phyloP scores from a whole-genome alignment of 2,329 filamentous ascomycete species.

The Sporothrix mexicana region DNA sequence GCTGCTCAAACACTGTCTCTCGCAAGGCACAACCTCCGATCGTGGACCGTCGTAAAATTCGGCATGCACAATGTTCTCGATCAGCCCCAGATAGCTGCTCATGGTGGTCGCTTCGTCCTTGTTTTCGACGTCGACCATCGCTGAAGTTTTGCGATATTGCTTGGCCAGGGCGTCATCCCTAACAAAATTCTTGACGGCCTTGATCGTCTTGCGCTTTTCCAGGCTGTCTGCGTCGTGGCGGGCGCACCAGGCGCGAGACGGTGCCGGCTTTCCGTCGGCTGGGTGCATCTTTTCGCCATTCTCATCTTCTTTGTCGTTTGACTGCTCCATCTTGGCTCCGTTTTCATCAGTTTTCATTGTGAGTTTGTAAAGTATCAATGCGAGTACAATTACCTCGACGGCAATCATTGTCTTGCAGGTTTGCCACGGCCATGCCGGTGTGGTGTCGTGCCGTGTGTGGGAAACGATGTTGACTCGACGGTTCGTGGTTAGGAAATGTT shows the following conservation, averaged over 20 bases:
- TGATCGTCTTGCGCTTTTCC: background rate
- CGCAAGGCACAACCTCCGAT: no score
- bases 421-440: background rate
- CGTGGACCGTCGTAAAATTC: background rate
- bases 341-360: background rate
- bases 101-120: background rate
- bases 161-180: no score
- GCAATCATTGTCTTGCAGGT: background rate
- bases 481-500: no score
- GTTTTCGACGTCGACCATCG: background rate
- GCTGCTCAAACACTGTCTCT: no score
- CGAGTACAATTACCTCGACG: background rate
- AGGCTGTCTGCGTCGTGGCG: no score
- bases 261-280: no score
- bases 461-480: no score
- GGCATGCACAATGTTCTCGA: constrained; percentile 4
- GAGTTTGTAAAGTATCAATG: background rate
- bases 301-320: background rate
- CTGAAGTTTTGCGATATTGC: background rate
- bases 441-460: background rate
- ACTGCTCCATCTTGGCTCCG: background rate
- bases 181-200: background rate
- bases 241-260: no score
- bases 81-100: background rate
- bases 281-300: background rate